A percentile compares a stretch with the other conserved stretches of the same genome.
Evolutionary conservation across 2,329 filamentous ascomycete species (phyloP).

Genomic region (Xylaria sp.): DNA sequence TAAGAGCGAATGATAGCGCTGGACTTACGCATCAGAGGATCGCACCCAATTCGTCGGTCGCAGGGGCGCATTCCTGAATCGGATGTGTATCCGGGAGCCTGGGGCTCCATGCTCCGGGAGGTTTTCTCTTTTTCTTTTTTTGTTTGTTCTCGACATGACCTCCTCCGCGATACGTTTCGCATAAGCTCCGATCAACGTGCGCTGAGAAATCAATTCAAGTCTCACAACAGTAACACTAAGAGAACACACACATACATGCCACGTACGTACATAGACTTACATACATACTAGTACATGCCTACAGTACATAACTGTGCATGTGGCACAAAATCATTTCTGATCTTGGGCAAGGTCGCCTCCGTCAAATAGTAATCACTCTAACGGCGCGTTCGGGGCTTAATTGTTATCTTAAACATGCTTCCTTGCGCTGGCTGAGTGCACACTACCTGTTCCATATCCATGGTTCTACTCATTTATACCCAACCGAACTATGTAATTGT

Average conservation of each 20-base stretch:
- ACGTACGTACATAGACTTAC: no score
- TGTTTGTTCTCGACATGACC: conserved; percentile 11
- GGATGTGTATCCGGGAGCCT: conserved; percentile 39
- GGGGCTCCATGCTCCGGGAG: conserved; percentile 32
- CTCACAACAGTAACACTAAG: conserved; percentile 8
- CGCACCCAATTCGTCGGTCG: conserved; percentile 28
- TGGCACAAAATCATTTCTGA: background rate
- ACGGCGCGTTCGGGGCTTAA: background rate
- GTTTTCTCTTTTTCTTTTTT: conserved; percentile 9
- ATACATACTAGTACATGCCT: background rate
- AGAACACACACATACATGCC: conserved; percentile 1
- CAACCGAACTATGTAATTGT: conserved; percentile 3
- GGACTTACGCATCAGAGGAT: conserved; percentile 28
- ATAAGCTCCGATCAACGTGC: conserved; percentile 27
- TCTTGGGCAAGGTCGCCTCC: background rate
- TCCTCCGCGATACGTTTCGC: conserved; percentile 21
- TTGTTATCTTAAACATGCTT: conserved; percentile 9
- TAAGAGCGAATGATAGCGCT: conserved; percentile 7
- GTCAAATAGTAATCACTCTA: background rate
- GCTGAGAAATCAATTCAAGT: conserved; percentile 10
- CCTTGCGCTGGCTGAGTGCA: background rate
- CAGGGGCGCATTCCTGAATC: conserved; percentile 40
- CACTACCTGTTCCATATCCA: conserved; percentile 10
- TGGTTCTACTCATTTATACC: conserved; percentile 14
- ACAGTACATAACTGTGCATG: conserved; percentile 15